These are phyloP conservation scores for Skeletonema potamos DNA, from an alignment of 108 stramenopile species.

Conservation along the genomic window DNA sequence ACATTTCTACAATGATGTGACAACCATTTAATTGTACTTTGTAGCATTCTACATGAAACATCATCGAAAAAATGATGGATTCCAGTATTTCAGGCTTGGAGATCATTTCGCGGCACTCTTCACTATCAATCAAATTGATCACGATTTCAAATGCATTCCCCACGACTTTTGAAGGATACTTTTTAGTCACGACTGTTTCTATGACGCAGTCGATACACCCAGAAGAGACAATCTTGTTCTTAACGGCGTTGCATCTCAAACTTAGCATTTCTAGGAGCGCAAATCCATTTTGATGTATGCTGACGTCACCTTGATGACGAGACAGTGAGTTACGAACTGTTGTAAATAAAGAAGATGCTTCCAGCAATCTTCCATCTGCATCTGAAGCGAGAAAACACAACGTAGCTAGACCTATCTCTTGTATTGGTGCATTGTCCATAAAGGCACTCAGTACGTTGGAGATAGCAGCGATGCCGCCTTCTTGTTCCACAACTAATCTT, in stretches of 20 bases:
- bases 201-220: slow-evolving; percentile 3
- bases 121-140: background rate
- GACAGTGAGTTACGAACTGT: background rate
- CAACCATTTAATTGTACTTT: slow-evolving; percentile 4
- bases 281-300: slow-evolving; percentile 4
- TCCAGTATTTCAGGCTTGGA: background rate
- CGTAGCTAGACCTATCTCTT: slow-evolving; percentile 14
- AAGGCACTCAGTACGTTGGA: background rate
- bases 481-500: slow-evolving; percentile 3
- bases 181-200: background rate
- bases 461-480: slow-evolving; percentile 12
- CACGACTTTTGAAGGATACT: background rate
- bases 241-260: background rate
- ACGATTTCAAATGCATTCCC: background rate
- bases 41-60: slow-evolving; percentile 5
- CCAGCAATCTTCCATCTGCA: slow-evolving; percentile 2
- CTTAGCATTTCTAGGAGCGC: slow-evolving; percentile 16
- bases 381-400: slow-evolving; percentile 15
- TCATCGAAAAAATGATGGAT: slow-evolving; percentile 5
- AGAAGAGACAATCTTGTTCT: background rate
- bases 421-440: background rate
- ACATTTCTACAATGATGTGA: background rate
- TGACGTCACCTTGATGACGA: background rate
- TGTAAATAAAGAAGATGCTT: background rate
- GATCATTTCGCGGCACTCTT: background rate